These are phyloP conservation scores for Eucalyptus rudis DNA, from an alignment of 345 rosid species.

Conservation along the genomic window DNA sequence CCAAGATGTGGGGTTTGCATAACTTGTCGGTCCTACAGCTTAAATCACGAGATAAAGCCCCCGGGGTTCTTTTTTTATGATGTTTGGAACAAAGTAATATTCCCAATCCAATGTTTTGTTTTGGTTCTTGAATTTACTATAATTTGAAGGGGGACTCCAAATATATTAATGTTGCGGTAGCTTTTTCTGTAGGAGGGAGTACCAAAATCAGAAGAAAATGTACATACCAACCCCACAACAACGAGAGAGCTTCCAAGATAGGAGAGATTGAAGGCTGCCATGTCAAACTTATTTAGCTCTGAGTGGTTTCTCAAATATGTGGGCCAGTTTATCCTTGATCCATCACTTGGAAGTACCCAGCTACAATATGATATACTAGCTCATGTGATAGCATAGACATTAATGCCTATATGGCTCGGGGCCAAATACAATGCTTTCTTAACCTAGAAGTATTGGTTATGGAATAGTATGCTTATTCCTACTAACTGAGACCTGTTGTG, in stretches of 20 bases:
- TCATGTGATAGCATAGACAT: background rate
- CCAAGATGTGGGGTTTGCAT: background rate
- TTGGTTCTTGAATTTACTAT: background rate
- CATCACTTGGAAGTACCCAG: background rate
- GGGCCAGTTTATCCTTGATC: background rate
- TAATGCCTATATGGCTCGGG: background rate
- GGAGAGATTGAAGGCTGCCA: background rate
- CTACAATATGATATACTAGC: background rate
- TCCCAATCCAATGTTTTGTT: background rate
- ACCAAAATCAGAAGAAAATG: background rate
- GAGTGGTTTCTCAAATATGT: background rate
- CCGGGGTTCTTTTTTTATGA: background rate
- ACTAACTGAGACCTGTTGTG: background rate
- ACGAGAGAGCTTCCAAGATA: background rate
- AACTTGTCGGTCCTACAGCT: background rate
- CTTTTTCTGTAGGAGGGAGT: background rate
- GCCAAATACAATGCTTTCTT: background rate
- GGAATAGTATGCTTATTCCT: background rate
- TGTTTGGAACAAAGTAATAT: background rate
- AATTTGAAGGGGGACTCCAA: background rate
- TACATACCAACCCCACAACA: background rate
- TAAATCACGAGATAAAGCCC: background rate
- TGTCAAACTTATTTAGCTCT: background rate
- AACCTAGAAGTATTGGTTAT: background rate
- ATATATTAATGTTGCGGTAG: background rate